phyloP scores from a whole-genome alignment of 345 rosid species.

The Melaleuca quinquenervia region DNA sequence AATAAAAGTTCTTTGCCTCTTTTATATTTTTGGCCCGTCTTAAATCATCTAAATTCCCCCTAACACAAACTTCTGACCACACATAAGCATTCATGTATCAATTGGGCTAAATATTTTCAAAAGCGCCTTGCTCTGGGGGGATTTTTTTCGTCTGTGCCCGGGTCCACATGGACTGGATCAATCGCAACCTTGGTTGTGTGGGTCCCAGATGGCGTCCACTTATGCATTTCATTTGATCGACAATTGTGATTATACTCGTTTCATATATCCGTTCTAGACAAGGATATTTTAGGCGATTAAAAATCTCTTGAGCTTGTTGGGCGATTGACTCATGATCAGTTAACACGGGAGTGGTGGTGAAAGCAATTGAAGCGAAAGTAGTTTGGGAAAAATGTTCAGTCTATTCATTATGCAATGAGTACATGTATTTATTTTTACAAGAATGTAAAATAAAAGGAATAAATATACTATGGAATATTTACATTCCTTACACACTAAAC shows the following conservation, averaged over 20 bases:
- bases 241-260: rapidly evolving
- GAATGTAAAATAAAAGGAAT: too few relatives aligned
- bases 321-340: not conserved
- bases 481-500: too few relatives aligned
- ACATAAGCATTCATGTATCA: not conserved
- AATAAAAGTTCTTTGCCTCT: not conserved
- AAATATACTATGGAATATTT: too few relatives aligned
- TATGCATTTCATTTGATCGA: not conserved
- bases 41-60: not conserved
- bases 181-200: not conserved
- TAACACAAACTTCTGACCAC: not conserved
- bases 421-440: too few relatives aligned
- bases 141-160: not conserved
- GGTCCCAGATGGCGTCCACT: rapidly evolving
- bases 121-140: not conserved
- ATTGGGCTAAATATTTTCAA: not conserved
- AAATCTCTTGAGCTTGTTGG: not conserved
- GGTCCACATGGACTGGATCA: not conserved
- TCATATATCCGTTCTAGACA: not conserved
- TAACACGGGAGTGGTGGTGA: not conserved
- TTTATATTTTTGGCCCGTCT: not conserved
- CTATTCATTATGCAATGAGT: too few relatives aligned
- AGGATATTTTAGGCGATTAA: too few relatives aligned
- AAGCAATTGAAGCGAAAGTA: too few relatives aligned
- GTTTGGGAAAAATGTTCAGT: too few relatives aligned